Percentiles rank a stretch among this genome's conserved stretches.
phyloP scores from a whole-genome alignment of 768 basidiomycete species.

The Collybia mongolica region DNA sequence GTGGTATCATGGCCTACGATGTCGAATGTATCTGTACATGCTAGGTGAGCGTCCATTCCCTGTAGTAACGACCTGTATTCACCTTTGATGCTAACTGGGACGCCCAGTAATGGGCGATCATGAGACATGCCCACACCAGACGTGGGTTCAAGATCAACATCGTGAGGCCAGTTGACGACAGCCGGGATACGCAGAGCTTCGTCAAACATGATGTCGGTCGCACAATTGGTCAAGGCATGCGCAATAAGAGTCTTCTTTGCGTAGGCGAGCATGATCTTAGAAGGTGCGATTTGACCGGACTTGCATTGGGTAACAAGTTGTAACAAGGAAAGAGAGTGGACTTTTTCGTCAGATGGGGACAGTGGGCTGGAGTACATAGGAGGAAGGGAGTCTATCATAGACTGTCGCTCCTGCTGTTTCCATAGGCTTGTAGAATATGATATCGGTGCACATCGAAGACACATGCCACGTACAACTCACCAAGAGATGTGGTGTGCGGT shows the following conservation, averaged over 20 bases:
- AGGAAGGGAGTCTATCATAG: slow-evolving; percentile 39
- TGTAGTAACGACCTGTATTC: slow-evolving; percentile 16
- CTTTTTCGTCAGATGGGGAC: slow-evolving; percentile 41
- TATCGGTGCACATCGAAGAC: background rate
- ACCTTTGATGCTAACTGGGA: slow-evolving; percentile 73
- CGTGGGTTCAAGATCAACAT: slow-evolving; percentile 31
- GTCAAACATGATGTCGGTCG: slow-evolving; percentile 64
- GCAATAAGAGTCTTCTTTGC: slow-evolving; percentile 54
- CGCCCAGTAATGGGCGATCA: slow-evolving; percentile 56
- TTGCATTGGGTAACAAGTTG: slow-evolving; percentile 45
- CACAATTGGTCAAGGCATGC: slow-evolving; percentile 62
- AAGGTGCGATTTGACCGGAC: slow-evolving; percentile 37
- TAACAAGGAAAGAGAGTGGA: slow-evolving; percentile 47
- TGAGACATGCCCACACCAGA: slow-evolving; percentile 27
- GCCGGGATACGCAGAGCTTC: slow-evolving; percentile 37
- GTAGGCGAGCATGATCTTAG: slow-evolving; percentile 48
- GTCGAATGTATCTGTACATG: slow-evolving; percentile 37
- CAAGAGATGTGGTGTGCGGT: slow-evolving; percentile 32
- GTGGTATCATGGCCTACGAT: slow-evolving; percentile 61
- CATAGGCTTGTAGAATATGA: slow-evolving; percentile 27
- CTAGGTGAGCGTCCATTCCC: slow-evolving; percentile 3
- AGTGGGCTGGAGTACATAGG: slow-evolving; percentile 37
- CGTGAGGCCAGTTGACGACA: slow-evolving; percentile 37
- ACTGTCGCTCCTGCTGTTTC: slow-evolving; percentile 45
- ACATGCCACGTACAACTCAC: background rate